Conservation (phyloP, 345 rosid genomes). For the Durio zibethinus region DNA sequence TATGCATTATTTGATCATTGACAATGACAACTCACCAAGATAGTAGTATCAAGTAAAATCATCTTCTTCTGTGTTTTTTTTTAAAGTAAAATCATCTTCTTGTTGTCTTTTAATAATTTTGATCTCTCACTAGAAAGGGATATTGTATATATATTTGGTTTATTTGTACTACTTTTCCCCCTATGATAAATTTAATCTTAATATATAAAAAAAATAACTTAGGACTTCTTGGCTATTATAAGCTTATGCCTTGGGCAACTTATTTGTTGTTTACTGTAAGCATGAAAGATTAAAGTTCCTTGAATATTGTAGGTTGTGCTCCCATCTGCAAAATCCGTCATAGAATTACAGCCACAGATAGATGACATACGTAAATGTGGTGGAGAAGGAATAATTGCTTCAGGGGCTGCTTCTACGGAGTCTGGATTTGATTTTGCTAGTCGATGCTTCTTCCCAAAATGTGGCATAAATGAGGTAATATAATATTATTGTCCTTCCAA, state of each 20-base stretch:
- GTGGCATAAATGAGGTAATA: conserved; percentile 61
- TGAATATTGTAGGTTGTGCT: conserved; percentile 50
- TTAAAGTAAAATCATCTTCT: not conserved
- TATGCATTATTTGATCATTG: not conserved
- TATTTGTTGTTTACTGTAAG: too few relatives aligned
- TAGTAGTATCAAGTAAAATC: not conserved
- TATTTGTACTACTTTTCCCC: too few relatives aligned
- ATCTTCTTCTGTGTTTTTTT: too few relatives aligned
- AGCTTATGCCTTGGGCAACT: too few relatives aligned
- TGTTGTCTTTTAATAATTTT: too few relatives aligned
- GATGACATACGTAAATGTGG: conserved; percentile 52
- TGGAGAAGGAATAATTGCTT: conserved; percentile 49
- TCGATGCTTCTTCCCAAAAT: conserved; percentile 64
- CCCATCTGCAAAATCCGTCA: conserved; percentile 56
- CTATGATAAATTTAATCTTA: too few relatives aligned
- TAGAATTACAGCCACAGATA: conserved; percentile 44
- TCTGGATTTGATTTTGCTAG: conserved; percentile 63
- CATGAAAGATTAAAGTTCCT: too few relatives aligned
- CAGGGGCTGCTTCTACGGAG: conserved; percentile 48
- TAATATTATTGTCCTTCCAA: not conserved
- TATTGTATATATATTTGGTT: too few relatives aligned
- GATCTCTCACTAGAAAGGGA: not conserved
- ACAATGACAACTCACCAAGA: too few relatives aligned
- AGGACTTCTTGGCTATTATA: too few relatives aligned
- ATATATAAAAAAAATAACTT: too few relatives aligned